Evolutionary conservation across 441 rosid species (phyloP).

Genomic region (Corymbia calophylla): DNA sequence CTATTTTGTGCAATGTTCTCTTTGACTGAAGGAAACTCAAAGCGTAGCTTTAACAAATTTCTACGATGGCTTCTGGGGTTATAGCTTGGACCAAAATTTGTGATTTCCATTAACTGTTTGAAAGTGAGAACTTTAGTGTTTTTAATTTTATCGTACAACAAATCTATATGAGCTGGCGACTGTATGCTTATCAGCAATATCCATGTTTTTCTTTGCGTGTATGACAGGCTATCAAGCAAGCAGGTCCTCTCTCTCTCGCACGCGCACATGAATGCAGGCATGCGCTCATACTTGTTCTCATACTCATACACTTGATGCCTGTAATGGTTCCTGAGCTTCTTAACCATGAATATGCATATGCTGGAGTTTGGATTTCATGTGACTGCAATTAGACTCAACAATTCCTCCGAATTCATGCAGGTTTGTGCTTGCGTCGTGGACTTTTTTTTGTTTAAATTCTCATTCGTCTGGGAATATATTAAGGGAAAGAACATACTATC

Average conservation of each 20-base stretch:
- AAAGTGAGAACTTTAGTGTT: no score
- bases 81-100: no score
- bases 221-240: slow-evolving; percentile 29
- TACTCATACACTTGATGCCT: background rate
- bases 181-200: no score
- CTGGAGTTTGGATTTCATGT: slow-evolving; percentile 79
- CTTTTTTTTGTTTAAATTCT: background rate
- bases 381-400: slow-evolving; percentile 81
- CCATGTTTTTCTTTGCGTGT: no score
- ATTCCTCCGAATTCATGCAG: slow-evolving; percentile 96
- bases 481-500: background rate
- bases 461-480: background rate
- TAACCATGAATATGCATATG: slow-evolving; percentile 39
- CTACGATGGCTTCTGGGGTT: no score
- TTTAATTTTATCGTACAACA: no score
- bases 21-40: no score
- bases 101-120: no score
- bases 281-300: background rate
- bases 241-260: slow-evolving; percentile 25
- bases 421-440: slow-evolving; percentile 19
- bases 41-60: no score
- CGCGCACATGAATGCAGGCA: background rate
- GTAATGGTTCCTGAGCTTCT: slow-evolving; percentile 6
- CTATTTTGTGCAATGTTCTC: no score
- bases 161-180: no score